Base-by-base conservation (phyloP, 768 basidiomycete genomes). In the Pleurotus ostreatus region DNA sequence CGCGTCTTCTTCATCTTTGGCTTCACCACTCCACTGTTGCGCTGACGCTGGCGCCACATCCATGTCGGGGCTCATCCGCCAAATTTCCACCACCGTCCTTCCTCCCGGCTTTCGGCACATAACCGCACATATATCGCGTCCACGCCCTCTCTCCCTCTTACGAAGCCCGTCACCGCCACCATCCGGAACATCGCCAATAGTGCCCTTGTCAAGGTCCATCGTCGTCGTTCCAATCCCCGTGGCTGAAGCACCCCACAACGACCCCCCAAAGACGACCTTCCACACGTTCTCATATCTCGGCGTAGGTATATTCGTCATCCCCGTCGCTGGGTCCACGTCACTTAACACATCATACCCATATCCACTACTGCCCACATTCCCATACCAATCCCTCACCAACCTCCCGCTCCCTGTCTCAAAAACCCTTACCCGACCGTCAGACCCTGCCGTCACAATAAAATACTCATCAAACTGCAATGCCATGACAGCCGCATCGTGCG, bases 401-500 rank as follows among this genome's bases (percentile, higher is more conserved):
- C 71, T 69, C 20, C 91, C 92, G 13, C 82, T 86, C 57, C 73
- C 70, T 8, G 77, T 81, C 69, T 84, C 88, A 70, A 79, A 94
- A 65, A 94, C 66, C 61, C 85, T 71, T 58, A 89, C 92, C 3
- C 89, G 78, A 5, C 94, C 93, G 61, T 94, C 93, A 62, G 90
- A 92, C 39, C 92, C 92, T 16, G 87, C 84, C 0, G 88, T 90
- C 44, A 95, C 84, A 59, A 95, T 80, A 72, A 89, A 92, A 44
- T 84, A 78, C 8, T 81, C 78, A 68, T 93, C 89, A 66, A 94
- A 89, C 69, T 98, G 94, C 15, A 98, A 78, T 6, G 88, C 83
- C 0, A 94, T 95, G 20, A 98, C 79, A 60, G 85, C 82, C 61
- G 92, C 85, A 70, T 92, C 91, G 76, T 97, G 96, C 2, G 95